Base-by-base conservation (phyloP, 768 basidiomycete genomes). In the Dacryopinax spathularia region DNA sequence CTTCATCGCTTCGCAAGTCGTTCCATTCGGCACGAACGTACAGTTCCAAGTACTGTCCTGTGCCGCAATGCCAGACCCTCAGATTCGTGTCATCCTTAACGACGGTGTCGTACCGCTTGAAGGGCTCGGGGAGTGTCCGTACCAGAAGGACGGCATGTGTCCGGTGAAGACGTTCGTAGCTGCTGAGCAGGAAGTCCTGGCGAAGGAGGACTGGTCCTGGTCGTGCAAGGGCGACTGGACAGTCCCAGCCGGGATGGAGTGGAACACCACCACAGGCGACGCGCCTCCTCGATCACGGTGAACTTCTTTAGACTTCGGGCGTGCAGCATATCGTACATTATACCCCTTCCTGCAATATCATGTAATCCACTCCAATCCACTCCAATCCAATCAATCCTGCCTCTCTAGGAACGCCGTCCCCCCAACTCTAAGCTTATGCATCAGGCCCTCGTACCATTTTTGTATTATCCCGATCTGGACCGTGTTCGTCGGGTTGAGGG, bases 211-310 rank as follows among this genome's bases (percentile, higher is more conserved):
- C 66, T 76, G 71, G 70, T 63, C 72, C 18, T 73, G 74, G 66
- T 71, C 66, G 39, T 76, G 75, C 65, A 67, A 69, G 62, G 89
- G 87, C 1, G 78, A 88, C 67, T 95, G 90, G 89, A 73, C 74
- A 0, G 79, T 92, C 0, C 85, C 87, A 0, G 73, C 77, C 18
- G 89, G 88, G 0, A 69, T 76, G 0, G 78, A 73, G 1, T 92
- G 89, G 89, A 80, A 83, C 69, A 91, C 88, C 6, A 82, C 82
- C 7, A 85, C 79, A 1, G 88, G 88, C n/a, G 80, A 83, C 37
- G 77, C 83, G 18, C 86, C 86, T 6, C 48, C 48, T 6, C 48
- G 48, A 4, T 7, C 3, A 9, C 25, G 25, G 29, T 56, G 29
- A 31, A 29, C 10, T 29, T 3, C 25, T 56, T 18, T 56, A 18